These are phyloP conservation scores for Beauveria medogensis DNA, from an alignment of 2,329 filamentous ascomycete species.

Conservation along the genomic window DNA sequence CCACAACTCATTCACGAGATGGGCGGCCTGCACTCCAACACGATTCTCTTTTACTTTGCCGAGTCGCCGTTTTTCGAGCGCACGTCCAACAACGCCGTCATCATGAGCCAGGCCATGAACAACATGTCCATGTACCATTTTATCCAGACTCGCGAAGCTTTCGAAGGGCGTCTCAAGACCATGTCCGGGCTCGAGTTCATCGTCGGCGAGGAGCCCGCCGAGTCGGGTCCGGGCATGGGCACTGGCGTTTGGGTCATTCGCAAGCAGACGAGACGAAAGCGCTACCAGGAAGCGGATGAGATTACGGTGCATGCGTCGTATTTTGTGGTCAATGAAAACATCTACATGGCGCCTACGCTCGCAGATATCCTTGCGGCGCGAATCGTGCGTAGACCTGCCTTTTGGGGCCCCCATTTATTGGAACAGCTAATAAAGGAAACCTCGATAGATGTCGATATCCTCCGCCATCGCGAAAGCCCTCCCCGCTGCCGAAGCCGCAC, in stretches of 20 bases:
- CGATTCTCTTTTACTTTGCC: conserved; percentile 60
- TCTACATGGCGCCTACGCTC: conserved; percentile 57
- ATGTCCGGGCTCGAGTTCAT: conserved; percentile 62
- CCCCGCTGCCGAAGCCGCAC: conserved; percentile 40
- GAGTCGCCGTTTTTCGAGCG: conserved; percentile 60
- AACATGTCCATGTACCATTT: conserved; percentile 50
- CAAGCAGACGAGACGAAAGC: conserved; percentile 57
- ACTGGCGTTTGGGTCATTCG: conserved; percentile 63
- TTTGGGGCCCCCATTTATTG: background rate
- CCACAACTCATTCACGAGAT: conserved; percentile 41
- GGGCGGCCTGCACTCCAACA: conserved; percentile 56
- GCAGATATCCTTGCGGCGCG: conserved; percentile 51
- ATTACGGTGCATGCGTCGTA: conserved; percentile 52
- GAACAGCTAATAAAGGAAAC: background rate
- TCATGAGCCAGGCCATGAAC: conserved; percentile 54
- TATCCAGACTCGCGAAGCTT: conserved; percentile 53
- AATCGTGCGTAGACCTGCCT: conserved; percentile 38
- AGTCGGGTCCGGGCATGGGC: conserved; percentile 55
- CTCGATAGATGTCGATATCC: conserved; percentile 43
- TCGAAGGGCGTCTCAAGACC: conserved; percentile 53
- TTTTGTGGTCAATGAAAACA: conserved; percentile 57
- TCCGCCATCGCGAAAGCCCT: conserved; percentile 46
- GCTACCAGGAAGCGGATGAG: conserved; percentile 47
- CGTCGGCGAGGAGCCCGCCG: conserved; percentile 56
- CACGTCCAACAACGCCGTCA: conserved; percentile 58